These are phyloP conservation scores for Leishmania mexicana DNA, from an alignment of 208 protist species.

Conservation along the genomic window DNA sequence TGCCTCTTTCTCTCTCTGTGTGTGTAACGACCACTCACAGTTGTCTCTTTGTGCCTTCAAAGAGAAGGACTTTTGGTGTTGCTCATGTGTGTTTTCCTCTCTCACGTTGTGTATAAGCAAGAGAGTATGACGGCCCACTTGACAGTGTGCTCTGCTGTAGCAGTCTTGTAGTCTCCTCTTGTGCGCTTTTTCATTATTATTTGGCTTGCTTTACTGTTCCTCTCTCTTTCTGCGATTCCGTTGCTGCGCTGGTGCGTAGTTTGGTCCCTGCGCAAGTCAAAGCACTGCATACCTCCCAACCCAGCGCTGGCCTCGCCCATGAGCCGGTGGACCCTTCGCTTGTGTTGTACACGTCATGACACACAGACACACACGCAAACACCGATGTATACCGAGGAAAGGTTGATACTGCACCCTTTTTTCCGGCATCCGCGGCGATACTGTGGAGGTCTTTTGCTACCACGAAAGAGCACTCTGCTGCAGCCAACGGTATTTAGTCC, in stretches of 20 bases:
- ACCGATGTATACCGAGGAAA: not conserved
- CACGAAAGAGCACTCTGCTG: not conserved
- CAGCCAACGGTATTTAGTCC: not conserved
- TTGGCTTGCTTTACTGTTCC: slow-evolving; percentile 17
- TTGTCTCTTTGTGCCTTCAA: slow-evolving; percentile 2
- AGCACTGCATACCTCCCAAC: not conserved
- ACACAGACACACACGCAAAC: slow-evolving; percentile 9
- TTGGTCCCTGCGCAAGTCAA: not conserved
- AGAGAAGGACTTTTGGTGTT: not conserved
- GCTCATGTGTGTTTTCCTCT: slow-evolving; percentile 2
- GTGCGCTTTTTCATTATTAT: slow-evolving; percentile 1
- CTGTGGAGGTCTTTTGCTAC: not conserved
- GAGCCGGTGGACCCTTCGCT: not conserved
- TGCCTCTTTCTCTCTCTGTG: not conserved
- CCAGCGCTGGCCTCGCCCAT: not conserved
- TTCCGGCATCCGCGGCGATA: not conserved
- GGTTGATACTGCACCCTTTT: not conserved
- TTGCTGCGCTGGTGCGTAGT: slow-evolving; percentile 9
- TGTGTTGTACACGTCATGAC: slow-evolving; percentile 6
- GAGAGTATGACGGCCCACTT: not conserved
- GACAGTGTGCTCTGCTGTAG: not conserved
- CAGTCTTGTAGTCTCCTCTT: not conserved
- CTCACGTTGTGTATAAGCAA: not conserved
- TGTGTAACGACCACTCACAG: not conserved
- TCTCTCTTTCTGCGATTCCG: slow-evolving; percentile 5